These are phyloP conservation scores for Lizonia empirigonia DNA, from an alignment of 2,329 filamentous ascomycete genomes.

Conservation along the genomic window DNA sequence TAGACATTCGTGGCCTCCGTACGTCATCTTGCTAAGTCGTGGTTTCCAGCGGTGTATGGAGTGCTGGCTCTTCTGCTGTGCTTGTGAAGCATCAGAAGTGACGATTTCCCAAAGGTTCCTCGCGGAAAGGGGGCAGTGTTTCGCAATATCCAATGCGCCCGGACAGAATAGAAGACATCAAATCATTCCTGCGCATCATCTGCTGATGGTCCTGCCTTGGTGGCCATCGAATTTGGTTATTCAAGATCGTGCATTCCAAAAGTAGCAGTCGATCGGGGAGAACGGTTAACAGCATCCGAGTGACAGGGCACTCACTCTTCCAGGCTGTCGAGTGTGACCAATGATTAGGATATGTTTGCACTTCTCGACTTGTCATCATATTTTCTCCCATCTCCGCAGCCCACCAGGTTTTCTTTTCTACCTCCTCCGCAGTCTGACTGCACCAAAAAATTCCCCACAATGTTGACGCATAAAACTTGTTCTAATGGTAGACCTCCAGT, in stretches of 20 bases:
- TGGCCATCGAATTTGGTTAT: neutral
- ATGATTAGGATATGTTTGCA: too few relatives aligned
- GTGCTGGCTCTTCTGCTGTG: neutral
- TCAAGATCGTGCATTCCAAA: constrained; percentile 4
- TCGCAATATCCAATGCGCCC: neutral
- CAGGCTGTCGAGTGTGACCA: too few relatives aligned
- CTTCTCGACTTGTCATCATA: too few relatives aligned
- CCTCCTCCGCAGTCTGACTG: too few relatives aligned
- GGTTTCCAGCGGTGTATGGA: neutral
- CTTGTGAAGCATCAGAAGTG: neutral
- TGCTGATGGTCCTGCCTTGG: neutral
- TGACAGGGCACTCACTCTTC: too few relatives aligned
- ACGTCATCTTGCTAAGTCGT: neutral
- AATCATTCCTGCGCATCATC: constrained; percentile 9
- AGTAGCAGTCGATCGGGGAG: neutral
- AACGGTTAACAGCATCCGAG: neutral
- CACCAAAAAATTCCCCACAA: too few relatives aligned
- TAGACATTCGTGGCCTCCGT: neutral
- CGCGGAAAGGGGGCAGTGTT: neutral
- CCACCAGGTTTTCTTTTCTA: too few relatives aligned
- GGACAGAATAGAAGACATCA: neutral
- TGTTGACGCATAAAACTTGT: too few relatives aligned
- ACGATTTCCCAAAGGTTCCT: neutral
- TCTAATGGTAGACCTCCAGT: too few relatives aligned
- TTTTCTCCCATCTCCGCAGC: too few relatives aligned